Evolutionary conservation across 2,329 filamentous ascomycete genomes (phyloP).

Genomic region (Penicillium sp.): DNA sequence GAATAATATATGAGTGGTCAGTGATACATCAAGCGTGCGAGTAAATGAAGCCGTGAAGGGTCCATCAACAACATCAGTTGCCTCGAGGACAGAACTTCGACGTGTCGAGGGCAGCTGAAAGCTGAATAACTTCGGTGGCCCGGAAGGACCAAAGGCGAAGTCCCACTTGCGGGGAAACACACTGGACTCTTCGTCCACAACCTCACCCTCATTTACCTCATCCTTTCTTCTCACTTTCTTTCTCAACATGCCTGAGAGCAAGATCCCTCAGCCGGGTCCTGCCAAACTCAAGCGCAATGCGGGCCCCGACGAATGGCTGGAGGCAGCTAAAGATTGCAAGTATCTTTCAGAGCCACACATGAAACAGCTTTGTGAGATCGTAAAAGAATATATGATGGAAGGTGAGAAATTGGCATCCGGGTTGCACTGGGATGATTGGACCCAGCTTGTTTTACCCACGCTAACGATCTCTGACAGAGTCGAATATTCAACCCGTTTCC

Average conservation of each 20-base stretch:
- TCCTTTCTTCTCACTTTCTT: slow-evolving; percentile 1
- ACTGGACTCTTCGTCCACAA: slow-evolving; percentile 21
- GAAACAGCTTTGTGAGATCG: slow-evolving; percentile 98
- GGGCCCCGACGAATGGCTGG: slow-evolving; percentile 92
- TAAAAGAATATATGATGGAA: slow-evolving; percentile 99
- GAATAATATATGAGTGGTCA: neutral
- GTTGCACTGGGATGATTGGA: neutral
- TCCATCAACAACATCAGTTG: neutral
- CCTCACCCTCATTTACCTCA: slow-evolving; percentile 11
- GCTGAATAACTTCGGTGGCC: slow-evolving; percentile 1
- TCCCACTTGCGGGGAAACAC: slow-evolving; percentile 12
- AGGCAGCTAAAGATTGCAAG: slow-evolving; percentile 94
- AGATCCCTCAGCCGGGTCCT: slow-evolving; percentile 85
- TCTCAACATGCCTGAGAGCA: slow-evolving; percentile 48
- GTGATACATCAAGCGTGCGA: neutral
- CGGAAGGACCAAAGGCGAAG: slow-evolving; percentile 5
- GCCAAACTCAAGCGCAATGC: slow-evolving; percentile 81
- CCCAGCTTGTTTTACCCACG: neutral
- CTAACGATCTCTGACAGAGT: slow-evolving; percentile 63
- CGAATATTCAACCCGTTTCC: slow-evolving; percentile 96
- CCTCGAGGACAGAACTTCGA: neutral
- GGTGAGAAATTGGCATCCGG: slow-evolving; percentile 53
- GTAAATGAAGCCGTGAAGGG: neutral
- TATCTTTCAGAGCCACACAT: slow-evolving; percentile 95
- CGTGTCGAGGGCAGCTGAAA: neutral